phyloP scores from a whole-genome alignment of 2,329 filamentous ascomycete species.

The Penicillium vulpinum region DNA sequence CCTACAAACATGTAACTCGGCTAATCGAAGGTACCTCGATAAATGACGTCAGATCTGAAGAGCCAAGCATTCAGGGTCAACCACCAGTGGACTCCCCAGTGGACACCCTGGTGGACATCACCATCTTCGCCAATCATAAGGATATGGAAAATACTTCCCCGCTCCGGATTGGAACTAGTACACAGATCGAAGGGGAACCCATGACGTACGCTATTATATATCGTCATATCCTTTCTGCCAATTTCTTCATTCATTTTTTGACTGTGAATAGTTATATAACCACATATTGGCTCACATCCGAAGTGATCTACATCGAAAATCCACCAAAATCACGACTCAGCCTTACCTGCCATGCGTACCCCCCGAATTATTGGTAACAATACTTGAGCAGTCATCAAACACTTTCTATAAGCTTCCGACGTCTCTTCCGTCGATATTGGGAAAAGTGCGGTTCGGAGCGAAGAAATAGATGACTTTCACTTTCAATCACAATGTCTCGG shows the following conservation, averaged over 20 bases:
- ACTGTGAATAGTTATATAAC: not conserved
- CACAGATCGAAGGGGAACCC: constrained; percentile 3
- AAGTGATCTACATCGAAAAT: not conserved
- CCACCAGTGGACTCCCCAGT: too few relatives aligned
- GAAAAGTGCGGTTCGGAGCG: not conserved
- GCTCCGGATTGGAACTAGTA: not conserved
- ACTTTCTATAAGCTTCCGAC: not conserved
- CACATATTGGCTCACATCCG: not conserved
- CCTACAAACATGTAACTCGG: not conserved
- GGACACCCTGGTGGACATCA: not conserved
- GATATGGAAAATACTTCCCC: not conserved
- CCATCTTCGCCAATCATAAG: not conserved
- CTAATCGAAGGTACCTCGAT: not conserved
- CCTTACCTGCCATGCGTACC: not conserved
- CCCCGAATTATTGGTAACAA: too few relatives aligned
- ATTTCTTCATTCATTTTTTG: not conserved
- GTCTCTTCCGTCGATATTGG: not conserved
- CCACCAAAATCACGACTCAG: not conserved
- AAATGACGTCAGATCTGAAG: not conserved
- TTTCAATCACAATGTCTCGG: constrained; percentile 14
- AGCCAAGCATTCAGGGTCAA: not conserved
- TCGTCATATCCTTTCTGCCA: not conserved
- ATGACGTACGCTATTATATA: constrained; percentile 6
- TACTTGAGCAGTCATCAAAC: not conserved
- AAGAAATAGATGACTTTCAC: constrained; percentile 1